Evolutionary conservation across 257 asterid species (phyloP), one percentile per base, ranked within the genome.

Genomic region (Anisodus acutangulus): DNA sequence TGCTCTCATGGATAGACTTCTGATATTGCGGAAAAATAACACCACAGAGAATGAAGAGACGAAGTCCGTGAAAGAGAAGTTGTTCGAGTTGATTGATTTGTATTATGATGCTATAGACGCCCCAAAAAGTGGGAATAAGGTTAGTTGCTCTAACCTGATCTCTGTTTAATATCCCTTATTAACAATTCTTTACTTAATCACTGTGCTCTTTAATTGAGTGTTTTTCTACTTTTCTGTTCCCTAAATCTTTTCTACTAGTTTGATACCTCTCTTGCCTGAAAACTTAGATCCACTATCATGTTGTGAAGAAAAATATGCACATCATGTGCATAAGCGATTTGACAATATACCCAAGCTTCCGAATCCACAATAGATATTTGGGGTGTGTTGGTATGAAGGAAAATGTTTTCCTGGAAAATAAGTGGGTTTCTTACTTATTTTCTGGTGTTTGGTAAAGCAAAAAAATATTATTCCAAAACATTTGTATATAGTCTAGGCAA

Each of bases 51-150:
- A 88, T 80, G 83, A 74, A 43, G 22, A 78, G 82, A 78, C 31
- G 6, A 13, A 8, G 31, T 26, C 22, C 19, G 8, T 93, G 80
- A 90, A 54, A 85, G 51, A 17, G 55, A 91, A 88, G 71, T 90
- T 95, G 86, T 83, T 88, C 11, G 79, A 85, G 57, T 87, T 95
- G 88, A 84, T 90, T 22, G 95, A 95, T 86, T 86, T 89, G 82
- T 95, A 95, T 85, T 95, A 95, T 59, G 98, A 95, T n/a, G 97
- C 98, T 43, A 54, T 95, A 84, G 98, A 95, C 83, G 98, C 98
- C 54, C 96, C 98, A 2, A 93, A 95, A 88, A 95, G 91, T 89
- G 98, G 98, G 63, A 91, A 92, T 85, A 92, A 85, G 98, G 98
- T 93, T 15, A 80, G 78, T 82, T 69, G 19, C 41, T 53, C n/a